phyloP scores from a whole-genome alignment of 495 filamentous ascomycete genomes.

The Copromyces sp. region DNA sequence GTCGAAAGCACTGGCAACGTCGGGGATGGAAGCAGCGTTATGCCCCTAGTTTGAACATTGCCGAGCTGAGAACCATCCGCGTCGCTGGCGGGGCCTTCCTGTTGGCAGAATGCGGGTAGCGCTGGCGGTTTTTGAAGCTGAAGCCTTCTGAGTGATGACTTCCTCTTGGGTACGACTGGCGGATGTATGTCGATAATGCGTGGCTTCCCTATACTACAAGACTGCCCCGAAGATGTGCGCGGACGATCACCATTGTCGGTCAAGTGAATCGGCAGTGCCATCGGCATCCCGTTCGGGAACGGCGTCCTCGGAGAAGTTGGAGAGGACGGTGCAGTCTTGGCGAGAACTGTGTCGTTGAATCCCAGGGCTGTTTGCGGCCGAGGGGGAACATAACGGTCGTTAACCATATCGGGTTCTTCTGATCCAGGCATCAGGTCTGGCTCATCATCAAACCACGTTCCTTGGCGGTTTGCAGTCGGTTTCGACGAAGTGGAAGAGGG shows the following conservation, averaged over 20 bases:
- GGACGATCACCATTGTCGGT: constrained; percentile 4
- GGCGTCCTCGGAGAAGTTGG: neutral
- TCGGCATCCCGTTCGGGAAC: neutral
- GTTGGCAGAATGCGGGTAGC: neutral
- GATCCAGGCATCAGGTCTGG: constrained; percentile 5
- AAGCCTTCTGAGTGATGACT: constrained; percentile 6
- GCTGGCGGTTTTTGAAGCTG: neutral
- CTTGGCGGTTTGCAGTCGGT: constrained; percentile 5
- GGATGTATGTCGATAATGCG: constrained; percentile 21
- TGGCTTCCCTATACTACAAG: constrained; percentile 3
- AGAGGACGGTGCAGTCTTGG: neutral
- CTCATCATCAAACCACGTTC: constrained; percentile 29
- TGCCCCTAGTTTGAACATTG: neutral
- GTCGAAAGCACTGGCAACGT: constrained; percentile 5
- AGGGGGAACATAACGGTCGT: neutral
- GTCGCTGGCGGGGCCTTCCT: neutral
- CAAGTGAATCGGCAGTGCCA: neutral
- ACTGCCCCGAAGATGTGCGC: constrained; percentile 5
- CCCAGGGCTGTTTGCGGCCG: neutral
- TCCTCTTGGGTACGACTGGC: constrained; percentile 6
- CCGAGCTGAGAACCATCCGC: neutral
- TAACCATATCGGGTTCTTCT: neutral
- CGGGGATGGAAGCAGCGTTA: neutral
- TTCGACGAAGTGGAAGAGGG: constrained; percentile 7
- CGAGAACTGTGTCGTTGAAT: neutral